Evolutionary conservation across 208 protist genomes (phyloP), one percentile per base, ranked within the genome.

Genomic region (Tritrichomonas foetus): DNA sequence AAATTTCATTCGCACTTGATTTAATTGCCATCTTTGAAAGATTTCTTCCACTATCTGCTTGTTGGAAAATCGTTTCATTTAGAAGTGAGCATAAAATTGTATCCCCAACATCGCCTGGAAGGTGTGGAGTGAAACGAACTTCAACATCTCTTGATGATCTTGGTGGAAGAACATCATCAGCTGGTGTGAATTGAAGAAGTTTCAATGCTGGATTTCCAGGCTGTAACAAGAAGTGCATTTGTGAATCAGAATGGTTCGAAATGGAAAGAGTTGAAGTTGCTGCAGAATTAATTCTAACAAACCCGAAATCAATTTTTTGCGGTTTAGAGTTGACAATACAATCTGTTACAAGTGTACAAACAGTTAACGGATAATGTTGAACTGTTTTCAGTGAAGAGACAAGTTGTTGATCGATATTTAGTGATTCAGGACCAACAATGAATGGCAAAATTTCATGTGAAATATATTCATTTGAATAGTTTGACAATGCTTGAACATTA

Each of bases 361-460:
- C 36, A 13, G 74, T 84, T 33, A 84, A 53, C 53, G 74, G 74
- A 84, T 84, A 84, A 44, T 84, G 74, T 53, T 84, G 74, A 53
- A 84, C 74, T n/a, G 41, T 84, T 84, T 44, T 84, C 11, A 84
- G 36, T 49, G 74, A 53, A 84, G 36, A 53, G 5, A 53, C 11
- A 3, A 84, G n/a, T 49, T 1, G 1, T 53, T 3, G 11, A 22
- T 84, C 74, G n/a, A 47, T 49, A 27, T 84, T 1, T 8, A 84
- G 25, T 22, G 5, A 11, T 5, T 84, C 74, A 53, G 20, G 20
- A 33, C 74, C 74, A 84, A 84, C 11, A n/a, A 84, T 84, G 30
- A 33, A 84, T 53, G 36, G 74, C n/a, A 84, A 84, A 3, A 84
- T 39, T 22, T 84, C n/a, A 1, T 84, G 20, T 13, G 74, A 3